Evolutionary conservation across 441 rosid species (phyloP), one percentile per base, ranked within the genome.

Genomic region (Aleurites moluccanus): DNA sequence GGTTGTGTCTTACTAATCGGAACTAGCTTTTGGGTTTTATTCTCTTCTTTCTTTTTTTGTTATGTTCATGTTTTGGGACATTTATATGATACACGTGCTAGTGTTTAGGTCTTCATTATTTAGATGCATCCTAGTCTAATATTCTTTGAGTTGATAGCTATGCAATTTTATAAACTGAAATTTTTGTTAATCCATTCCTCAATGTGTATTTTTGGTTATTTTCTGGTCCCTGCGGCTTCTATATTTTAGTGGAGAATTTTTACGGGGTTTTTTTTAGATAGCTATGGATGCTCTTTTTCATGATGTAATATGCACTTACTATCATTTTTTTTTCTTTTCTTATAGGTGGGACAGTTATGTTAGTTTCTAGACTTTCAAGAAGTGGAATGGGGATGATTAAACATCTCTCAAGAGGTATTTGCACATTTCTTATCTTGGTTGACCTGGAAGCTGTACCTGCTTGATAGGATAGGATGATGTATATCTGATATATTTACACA

Each of bases 381-480:
- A 56, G 57, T 44, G 77, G 72, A 67, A n/a, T 5, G 67, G 67
- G 38, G 50, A 75, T 57, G 18, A 27, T 30, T 67, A 75, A 56
- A 28, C 72, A 75, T 30, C 72, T 74, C 30, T 44, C 67, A 44
- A 57, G 78, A 75, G 67, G 78, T 75, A 67, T 33, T 9, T 49
- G 11, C 14, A 21, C 40, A 23, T 42, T 38, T 57, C 45, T 42
- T 15, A n/a, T 16, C 9, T 40, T 55, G 65, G 49, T 71, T 42
- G 8, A 21, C 23, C 57, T 33, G 74, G 35, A 57, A 35, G 21
- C 23, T 70, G 10, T 70, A 44, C 21, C 38, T 67, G 52, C n/a
- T 65, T 11, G 11, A 44, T 65, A 42, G 69, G 27, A 38, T 38
- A 35, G 27, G 23, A 38, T 2, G 21, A 20, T 61, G 49, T 21